Percentiles rank a stretch among this genome's conserved stretches.
Evolutionary conservation across 2,329 filamentous ascomycete species (phyloP).

Genomic region (Thermothelomyces thermophilus): DNA sequence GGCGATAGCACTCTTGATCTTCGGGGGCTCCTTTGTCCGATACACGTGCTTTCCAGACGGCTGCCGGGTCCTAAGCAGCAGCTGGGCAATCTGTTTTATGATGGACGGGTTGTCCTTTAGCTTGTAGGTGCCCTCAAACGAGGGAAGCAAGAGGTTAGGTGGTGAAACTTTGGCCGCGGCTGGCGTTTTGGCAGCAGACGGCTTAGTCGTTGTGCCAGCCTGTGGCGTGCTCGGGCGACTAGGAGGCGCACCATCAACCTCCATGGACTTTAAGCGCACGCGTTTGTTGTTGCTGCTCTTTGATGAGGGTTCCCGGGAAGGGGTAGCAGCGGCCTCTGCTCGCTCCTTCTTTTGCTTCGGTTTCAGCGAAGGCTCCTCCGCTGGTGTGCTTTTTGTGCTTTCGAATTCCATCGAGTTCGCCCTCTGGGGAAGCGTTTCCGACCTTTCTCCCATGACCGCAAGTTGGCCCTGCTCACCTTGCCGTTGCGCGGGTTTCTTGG

Average conservation of each 20-base stretch:
- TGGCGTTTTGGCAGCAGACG: slow-evolving; percentile 23
- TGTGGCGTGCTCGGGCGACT: slow-evolving; percentile 32
- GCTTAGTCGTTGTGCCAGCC: slow-evolving; percentile 26
- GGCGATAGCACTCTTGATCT: slow-evolving; percentile 77
- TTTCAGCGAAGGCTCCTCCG: slow-evolving; percentile 31
- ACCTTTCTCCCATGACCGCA: slow-evolving; percentile 51
- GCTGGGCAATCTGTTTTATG: slow-evolving; percentile 56
- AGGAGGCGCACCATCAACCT: slow-evolving; percentile 36
- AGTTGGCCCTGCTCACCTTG: slow-evolving; percentile 39
- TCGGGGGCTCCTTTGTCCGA: slow-evolving; percentile 60
- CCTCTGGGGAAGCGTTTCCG: slow-evolving; percentile 48
- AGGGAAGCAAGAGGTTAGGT: slow-evolving; percentile 62
- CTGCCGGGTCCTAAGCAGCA: slow-evolving; percentile 51
- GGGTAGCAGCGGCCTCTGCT: slow-evolving; percentile 21
- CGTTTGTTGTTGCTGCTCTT: slow-evolving; percentile 40
- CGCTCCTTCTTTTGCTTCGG: slow-evolving; percentile 30
- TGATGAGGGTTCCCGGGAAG: slow-evolving; percentile 10
- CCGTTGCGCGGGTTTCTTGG: slow-evolving; percentile 25
- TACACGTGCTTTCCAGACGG: slow-evolving; percentile 63
- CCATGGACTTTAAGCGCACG: slow-evolving; percentile 41
- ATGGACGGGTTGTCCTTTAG: slow-evolving; percentile 63
- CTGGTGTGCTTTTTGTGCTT: slow-evolving; percentile 28
- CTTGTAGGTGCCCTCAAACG: slow-evolving; percentile 61
- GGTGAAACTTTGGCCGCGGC: slow-evolving; percentile 35
- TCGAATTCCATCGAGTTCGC: slow-evolving; percentile 41